A percentile compares a stretch with the other conserved stretches of the same genome.
phyloP scores from a whole-genome alignment of 2,329 filamentous ascomycete species.

The Epicoccum sorghinum region DNA sequence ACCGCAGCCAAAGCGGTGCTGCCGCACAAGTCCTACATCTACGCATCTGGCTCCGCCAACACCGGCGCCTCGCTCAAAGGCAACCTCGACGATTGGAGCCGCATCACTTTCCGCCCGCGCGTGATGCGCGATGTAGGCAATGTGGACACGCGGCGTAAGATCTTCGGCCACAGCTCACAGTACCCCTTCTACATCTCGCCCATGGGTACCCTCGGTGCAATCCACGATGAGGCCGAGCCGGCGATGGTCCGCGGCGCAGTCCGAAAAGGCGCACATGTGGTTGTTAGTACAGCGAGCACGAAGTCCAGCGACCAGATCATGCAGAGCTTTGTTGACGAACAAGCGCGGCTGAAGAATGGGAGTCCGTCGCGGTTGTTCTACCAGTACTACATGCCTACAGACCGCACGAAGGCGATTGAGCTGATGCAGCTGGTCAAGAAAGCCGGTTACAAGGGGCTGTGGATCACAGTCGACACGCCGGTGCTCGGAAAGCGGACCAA shows the following conservation, averaged over 20 bases:
- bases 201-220: constrained; percentile 45
- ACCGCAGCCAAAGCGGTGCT: constrained; percentile 39
- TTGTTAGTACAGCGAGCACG: constrained; percentile 45
- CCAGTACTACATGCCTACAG: constrained; percentile 47
- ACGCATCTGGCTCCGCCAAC: constrained; percentile 45
- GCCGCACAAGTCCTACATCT: constrained; percentile 42
- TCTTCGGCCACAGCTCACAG: constrained; percentile 42
- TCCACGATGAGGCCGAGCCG: constrained; percentile 44
- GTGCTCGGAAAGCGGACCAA: constrained; percentile 43
- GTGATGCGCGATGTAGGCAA: constrained; percentile 46
- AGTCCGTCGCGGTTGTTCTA: constrained; percentile 43
- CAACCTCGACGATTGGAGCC: constrained; percentile 45
- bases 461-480: constrained; percentile 47
- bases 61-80: constrained; percentile 37
- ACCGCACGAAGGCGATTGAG: constrained; percentile 38
- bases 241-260: constrained; percentile 46
- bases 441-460: constrained; percentile 42
- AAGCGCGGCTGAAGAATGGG: constrained; percentile 27
- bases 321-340: constrained; percentile 35
- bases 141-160: constrained; percentile 36
- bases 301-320: constrained; percentile 42
- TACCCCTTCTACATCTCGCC: constrained; percentile 50
- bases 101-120: constrained; percentile 44
- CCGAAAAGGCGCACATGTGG: constrained; percentile 42
- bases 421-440: constrained; percentile 41